phyloP scores from a whole-genome alignment of 441 rosid species.

The Dalechampia spathulata region DNA sequence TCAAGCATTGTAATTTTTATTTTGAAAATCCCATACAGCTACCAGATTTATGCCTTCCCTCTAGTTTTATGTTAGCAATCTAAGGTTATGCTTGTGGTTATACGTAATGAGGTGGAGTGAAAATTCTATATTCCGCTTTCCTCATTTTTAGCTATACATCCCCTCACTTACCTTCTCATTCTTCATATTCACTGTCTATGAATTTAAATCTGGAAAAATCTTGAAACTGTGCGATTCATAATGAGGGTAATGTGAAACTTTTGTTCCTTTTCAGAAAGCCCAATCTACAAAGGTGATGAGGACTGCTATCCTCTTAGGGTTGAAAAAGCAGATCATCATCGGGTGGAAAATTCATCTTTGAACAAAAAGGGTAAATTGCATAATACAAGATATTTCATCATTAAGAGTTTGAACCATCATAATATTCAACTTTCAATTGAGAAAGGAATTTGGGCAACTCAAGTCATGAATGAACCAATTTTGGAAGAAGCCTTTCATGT shows the following conservation, averaged over 20 bases:
- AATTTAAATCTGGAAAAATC: background rate
- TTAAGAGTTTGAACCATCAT: slow-evolving; percentile 83
- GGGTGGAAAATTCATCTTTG: slow-evolving; percentile 29
- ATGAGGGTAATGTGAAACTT: background rate
- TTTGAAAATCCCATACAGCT: background rate
- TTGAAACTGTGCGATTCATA: background rate
- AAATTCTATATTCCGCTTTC: background rate
- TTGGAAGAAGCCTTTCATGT: slow-evolving; percentile 91
- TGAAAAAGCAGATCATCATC: slow-evolving; percentile 33
- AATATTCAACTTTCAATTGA: slow-evolving; percentile 72
- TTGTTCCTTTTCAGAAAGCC: slow-evolving; percentile 55
- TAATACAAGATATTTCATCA: slow-evolving; percentile 77
- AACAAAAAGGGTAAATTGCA: slow-evolving; percentile 38
- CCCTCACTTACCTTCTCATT: too few relatives aligned
- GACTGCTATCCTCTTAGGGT: slow-evolving; percentile 38
- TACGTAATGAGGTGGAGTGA: background rate
- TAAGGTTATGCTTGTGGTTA: background rate
- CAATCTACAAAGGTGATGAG: slow-evolving; percentile 50
- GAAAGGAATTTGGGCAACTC: slow-evolving; percentile 97
- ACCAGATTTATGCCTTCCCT: background rate
- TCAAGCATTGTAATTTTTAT: background rate
- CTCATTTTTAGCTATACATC: background rate
- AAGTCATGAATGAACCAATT: slow-evolving; percentile 97
- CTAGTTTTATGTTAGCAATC: too few relatives aligned
- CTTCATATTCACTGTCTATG: background rate